These are phyloP conservation scores for Ustilago loliicola DNA, from an alignment of 1,284 basidiomycete species.

Conservation along the genomic window DNA sequence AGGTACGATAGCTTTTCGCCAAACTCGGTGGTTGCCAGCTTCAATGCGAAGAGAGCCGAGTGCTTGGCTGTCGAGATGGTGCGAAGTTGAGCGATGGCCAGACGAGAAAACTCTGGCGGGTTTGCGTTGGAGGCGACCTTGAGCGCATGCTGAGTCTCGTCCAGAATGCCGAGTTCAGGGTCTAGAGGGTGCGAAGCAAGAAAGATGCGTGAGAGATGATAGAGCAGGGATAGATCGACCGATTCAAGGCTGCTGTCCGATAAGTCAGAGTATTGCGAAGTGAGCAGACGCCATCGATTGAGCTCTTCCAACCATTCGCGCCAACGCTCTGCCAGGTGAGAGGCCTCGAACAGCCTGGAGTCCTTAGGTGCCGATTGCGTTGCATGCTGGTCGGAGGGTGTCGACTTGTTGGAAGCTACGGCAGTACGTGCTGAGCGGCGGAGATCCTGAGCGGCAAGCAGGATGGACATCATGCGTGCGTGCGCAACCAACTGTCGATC, in stretches of 20 bases:
- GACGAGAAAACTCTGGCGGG: constrained; percentile 35
- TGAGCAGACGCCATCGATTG: constrained; percentile 50
- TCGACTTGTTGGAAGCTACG: constrained; percentile 14
- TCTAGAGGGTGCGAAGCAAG: constrained; percentile 52
- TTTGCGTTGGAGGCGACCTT: constrained; percentile 32
- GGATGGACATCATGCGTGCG: constrained; percentile 58
- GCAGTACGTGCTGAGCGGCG: constrained; percentile 43
- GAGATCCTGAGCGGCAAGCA: constrained; percentile 50
- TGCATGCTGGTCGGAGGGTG: constrained; percentile 6
- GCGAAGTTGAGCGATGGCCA: constrained; percentile 49
- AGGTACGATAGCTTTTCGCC: constrained; percentile 58
- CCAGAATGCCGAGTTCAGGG: constrained; percentile 45
- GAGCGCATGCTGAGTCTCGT: constrained; percentile 47
- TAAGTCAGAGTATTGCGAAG: constrained; percentile 51
- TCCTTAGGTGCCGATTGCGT: background rate
- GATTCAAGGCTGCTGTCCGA: constrained; percentile 42
- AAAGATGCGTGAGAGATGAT: constrained; percentile 52
- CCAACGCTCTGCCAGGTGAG: constrained; percentile 49
- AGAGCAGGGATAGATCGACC: constrained; percentile 50
- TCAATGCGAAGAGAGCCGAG: constrained; percentile 54
- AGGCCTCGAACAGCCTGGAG: constrained; percentile 17
- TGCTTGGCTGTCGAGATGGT: constrained; percentile 57
- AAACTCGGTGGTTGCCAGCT: constrained; percentile 52
- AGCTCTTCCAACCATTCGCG: constrained; percentile 55
- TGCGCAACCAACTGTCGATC: constrained; percentile 61